Evolutionary conservation across 179 eudicot genomes (phyloP).

Genomic region (Corrigiola litoralis): DNA sequence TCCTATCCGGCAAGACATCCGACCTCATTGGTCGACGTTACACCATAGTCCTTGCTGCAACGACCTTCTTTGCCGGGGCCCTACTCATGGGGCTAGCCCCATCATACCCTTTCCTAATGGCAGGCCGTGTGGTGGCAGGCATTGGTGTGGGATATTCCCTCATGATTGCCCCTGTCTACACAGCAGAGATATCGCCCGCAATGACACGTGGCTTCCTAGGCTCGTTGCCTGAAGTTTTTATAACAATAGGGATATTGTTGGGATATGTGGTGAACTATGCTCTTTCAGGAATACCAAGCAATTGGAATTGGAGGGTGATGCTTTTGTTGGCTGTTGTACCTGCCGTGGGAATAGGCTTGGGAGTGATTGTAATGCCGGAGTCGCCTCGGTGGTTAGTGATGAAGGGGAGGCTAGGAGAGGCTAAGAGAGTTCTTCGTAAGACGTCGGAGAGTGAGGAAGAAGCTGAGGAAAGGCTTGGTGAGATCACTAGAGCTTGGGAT

Average conservation of each 20-base stretch:
- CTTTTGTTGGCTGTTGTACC: conserved; percentile 71
- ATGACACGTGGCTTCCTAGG: conserved; percentile 79
- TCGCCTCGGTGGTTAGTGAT: conserved; percentile 92
- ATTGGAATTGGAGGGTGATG: conserved; percentile 79
- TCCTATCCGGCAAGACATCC: conserved; percentile 75
- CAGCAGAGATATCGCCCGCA: conserved; percentile 80
- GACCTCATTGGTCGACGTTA: conserved; percentile 81
- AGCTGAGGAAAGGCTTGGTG: conserved; percentile 54
- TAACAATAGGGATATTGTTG: conserved; percentile 68
- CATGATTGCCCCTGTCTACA: conserved; percentile 89
- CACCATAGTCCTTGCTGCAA: conserved; percentile 73
- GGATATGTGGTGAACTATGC: conserved; percentile 69
- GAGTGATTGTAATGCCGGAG: conserved; percentile 80
- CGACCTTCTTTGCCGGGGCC: conserved; percentile 72
- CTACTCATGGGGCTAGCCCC: conserved; percentile 86
- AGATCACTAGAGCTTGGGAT: conserved; percentile 51
- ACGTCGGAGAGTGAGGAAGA: conserved; percentile 57
- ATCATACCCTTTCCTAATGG: conserved; percentile 55
- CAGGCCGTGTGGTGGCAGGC: conserved; percentile 75
- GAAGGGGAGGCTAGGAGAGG: conserved; percentile 55
- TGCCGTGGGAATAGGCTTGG: conserved; percentile 45
- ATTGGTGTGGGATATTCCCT: conserved; percentile 91
- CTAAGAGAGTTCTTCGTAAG: conserved; percentile 44
- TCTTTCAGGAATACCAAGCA: conserved; percentile 39
- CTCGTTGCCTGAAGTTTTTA: conserved; percentile 77